Conservation (phyloP, 2,329 filamentous ascomycete genomes). For the Pseudogymnoascus sp. region DNA sequence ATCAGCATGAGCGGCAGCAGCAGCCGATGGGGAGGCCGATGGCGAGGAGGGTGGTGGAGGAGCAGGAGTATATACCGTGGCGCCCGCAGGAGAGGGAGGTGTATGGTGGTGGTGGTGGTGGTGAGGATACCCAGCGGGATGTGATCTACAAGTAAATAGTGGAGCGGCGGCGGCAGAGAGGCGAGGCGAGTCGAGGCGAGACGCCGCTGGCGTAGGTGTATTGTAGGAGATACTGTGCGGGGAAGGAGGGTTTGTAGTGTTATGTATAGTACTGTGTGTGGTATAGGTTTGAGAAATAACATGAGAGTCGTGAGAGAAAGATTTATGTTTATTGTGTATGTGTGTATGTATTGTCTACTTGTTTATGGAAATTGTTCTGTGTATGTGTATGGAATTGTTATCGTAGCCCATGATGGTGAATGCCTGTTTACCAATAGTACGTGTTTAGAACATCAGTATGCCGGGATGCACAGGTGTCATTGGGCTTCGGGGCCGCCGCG, state of each 20-base stretch:
- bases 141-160: constrained; percentile 2
- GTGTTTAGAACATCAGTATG: background rate
- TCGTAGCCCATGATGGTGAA: background rate
- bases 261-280: background rate
- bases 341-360: no score
- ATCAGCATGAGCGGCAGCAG: background rate
- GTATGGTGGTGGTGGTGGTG: background rate
- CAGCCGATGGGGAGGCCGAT: background rate
- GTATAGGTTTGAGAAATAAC: background rate
- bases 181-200: no score
- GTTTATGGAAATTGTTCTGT: no score
- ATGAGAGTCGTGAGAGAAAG: background rate
- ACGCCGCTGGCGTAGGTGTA: background rate
- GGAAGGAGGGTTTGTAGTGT: background rate
- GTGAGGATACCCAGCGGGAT: background rate
- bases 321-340: background rate
- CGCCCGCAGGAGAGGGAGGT: background rate
- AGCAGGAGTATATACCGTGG: constrained; percentile 7
- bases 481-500: constrained; percentile 1
- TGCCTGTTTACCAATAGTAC: background rate
- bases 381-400: background rate
- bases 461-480: background rate
- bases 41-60: background rate
- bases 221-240: background rate
- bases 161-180: background rate